Evolutionary conservation across 139 green algal species (phyloP).

Genomic region (Astrephomene gubernaculifera): DNA sequence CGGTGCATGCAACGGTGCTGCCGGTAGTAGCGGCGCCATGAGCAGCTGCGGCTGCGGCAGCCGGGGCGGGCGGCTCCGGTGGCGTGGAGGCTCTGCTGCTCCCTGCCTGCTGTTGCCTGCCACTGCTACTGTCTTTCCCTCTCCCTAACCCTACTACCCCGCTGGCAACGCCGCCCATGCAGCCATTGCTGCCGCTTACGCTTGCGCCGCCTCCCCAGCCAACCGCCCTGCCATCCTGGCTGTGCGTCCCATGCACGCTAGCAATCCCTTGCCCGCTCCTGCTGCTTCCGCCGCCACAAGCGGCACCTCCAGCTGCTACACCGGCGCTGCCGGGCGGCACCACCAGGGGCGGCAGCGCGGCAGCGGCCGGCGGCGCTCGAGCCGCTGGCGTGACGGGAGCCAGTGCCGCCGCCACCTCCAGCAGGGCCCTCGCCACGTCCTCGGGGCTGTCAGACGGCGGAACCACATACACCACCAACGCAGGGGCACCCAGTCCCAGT

Average conservation of each 20-base stretch:
- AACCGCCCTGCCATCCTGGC: neutral
- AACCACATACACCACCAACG: constrained; percentile 41
- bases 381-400: constrained; percentile 1
- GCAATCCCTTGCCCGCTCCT: neutral
- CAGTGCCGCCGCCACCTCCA: constrained; percentile 32
- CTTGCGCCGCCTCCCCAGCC: neutral
- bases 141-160: neutral
- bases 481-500: neutral
- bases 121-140: neutral
- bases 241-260: neutral
- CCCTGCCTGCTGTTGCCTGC: neutral
- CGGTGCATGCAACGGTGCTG: neutral
- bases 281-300: neutral
- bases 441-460: neutral
- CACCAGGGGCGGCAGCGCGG: neutral
- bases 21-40: neutral
- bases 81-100: constrained; percentile 12
- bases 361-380: neutral
- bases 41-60: neutral
- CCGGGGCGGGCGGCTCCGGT: constrained; percentile 1
- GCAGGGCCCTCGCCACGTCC: constrained; percentile 11
- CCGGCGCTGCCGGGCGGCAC: neutral
- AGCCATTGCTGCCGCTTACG: neutral
- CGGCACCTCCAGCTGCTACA: neutral
- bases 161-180: neutral